phyloP scores from a whole-genome alignment of 2,329 filamentous ascomycete species.

The Claviceps paspali region DNA sequence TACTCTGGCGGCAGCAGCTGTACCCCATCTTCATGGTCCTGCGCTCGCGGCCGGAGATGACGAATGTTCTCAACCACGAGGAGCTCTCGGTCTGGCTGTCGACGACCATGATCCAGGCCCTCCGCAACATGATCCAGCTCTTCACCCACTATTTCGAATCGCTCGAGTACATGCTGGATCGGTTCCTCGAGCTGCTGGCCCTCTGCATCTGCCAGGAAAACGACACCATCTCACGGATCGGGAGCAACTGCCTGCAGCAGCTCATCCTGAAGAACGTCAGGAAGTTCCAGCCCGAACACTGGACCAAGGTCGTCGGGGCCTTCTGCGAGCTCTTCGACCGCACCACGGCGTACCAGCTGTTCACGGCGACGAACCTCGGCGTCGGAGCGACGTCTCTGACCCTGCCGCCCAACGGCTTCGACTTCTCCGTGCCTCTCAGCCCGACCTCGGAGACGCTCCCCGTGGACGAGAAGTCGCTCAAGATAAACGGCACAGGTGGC shows the following conservation, averaged over 20 bases:
- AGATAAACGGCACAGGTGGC: conserved; percentile 40
- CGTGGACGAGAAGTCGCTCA: conserved; percentile 41
- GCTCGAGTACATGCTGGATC: conserved; percentile 92
- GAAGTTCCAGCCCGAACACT: conserved; percentile 78
- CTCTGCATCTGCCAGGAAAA: conserved; percentile 99
- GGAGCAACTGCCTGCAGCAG: conserved; percentile 94
- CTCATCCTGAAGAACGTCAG: conserved; percentile 90
- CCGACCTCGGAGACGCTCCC: conserved; percentile 22
- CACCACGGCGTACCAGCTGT: conserved; percentile 88
- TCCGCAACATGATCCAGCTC: conserved; percentile 95
- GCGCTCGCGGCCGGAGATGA: conserved; percentile 91
- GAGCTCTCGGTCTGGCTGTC: conserved; percentile 97
- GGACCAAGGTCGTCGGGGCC: conserved; percentile 84
- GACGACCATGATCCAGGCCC: conserved; percentile 96
- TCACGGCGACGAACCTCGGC: conserved; percentile 59
- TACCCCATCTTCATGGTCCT: conserved; percentile 98
- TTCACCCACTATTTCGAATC: conserved; percentile 98
- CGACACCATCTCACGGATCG: conserved; percentile 93
- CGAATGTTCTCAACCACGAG: conserved; percentile 87
- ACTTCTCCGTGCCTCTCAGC: conserved; percentile 32
- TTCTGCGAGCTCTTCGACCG: conserved; percentile 93
- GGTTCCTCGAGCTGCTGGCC: conserved; percentile 87
- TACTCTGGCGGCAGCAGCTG: conserved; percentile 87
- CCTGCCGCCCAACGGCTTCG: conserved; percentile 34
- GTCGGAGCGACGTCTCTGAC: conserved; percentile 35